Conservation (phyloP, 2,329 filamentous ascomycete genomes). For the Ilyonectria sp. region DNA sequence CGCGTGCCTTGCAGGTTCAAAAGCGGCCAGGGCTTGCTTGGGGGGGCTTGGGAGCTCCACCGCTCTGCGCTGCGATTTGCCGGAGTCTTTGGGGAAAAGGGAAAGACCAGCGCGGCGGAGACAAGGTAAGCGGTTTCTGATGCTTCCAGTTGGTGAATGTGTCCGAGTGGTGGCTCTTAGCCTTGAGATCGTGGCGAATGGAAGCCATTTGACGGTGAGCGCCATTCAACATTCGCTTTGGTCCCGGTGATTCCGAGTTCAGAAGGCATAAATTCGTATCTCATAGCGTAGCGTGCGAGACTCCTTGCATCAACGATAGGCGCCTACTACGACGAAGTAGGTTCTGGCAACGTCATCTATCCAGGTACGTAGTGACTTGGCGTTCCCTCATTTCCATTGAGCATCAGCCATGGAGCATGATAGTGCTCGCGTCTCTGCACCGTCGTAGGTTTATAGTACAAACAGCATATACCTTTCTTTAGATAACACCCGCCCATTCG, state of each 20-base stretch:
- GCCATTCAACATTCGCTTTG: not conserved
- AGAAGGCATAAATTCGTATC: not conserved
- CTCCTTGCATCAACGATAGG: not conserved
- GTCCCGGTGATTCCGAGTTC: slow-evolving; percentile 12
- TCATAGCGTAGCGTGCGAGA: not conserved
- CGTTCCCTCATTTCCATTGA: too few species aligned
- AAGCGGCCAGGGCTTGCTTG: not conserved
- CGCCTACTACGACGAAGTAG: too few species aligned
- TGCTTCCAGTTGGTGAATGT: slow-evolving; percentile 1
- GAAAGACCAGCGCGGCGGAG: not conserved
- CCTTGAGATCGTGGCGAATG: slow-evolving; percentile 1
- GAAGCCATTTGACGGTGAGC: not conserved
- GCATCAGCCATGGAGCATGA: too few species aligned
- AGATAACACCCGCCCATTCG: slow-evolving; percentile 14
- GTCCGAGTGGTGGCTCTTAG: not conserved
- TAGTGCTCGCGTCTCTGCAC: too few species aligned
- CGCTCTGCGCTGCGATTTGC: not conserved
- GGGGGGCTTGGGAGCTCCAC: not conserved
- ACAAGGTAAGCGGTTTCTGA: slow-evolving; percentile 1
- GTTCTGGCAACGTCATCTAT: not conserved
- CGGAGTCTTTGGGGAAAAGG: not conserved
- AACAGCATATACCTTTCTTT: not conserved
- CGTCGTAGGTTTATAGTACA: too few species aligned
- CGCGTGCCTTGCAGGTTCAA: slow-evolving; percentile 28
- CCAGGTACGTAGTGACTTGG: too few species aligned